Base-by-base conservation (phyloP, 495 filamentous ascomycete species). In the Aspergillus saccharolyticus region DNA sequence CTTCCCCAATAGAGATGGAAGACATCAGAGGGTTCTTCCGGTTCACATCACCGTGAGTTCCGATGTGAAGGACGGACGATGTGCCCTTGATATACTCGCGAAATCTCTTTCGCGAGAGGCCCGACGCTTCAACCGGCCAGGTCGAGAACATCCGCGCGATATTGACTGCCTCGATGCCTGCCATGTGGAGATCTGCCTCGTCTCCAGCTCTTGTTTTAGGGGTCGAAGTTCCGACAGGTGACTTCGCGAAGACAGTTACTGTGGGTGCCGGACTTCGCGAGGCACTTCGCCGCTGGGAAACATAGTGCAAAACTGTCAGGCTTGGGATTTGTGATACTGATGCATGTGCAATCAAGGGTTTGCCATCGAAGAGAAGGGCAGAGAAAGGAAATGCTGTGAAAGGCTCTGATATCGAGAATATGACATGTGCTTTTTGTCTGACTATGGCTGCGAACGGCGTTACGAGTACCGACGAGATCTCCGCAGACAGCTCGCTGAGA, bases 151-250 rank as follows among this genome's bases (percentile, higher is more conserved):
- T 47, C 19, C 44, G 44, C 19, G 44, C 44, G 22, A 47, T 47
- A 9, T 47, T 47, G 44, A 47, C 44, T 47, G 44, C 44, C 18
- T 47, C 44, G 22, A 47, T 47, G 24, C 44, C 44, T 47, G 44
- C 44, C 44, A 47, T 47, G 22, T 47, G 44, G 6, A 47, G 44
- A 22, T 47, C 17, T 14, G 12, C 19, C 22, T 47, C 44, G 4
- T 20, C 16, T 3, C 5, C 44, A 16, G 19, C 44, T 47, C 44
- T 21, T 22, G 18, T 21, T 9, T 21, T 4, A 2, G 12, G 19
- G n/a, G 44, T 3, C 4, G 44, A 15, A 14, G 19, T 18, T 22
- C 16, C 44, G 19, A 21, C 22, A 22, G 44, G 44, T 9, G 44
- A 47, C 44, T 47, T 47, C 5, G 44, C 44, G 24, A 47, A 47